A percentile compares a stretch with the other conserved stretches of the same genome.
Evolutionary conservation across 176 grass and related monocot species (phyloP).

Genomic region (Raddia distichophylla): DNA sequence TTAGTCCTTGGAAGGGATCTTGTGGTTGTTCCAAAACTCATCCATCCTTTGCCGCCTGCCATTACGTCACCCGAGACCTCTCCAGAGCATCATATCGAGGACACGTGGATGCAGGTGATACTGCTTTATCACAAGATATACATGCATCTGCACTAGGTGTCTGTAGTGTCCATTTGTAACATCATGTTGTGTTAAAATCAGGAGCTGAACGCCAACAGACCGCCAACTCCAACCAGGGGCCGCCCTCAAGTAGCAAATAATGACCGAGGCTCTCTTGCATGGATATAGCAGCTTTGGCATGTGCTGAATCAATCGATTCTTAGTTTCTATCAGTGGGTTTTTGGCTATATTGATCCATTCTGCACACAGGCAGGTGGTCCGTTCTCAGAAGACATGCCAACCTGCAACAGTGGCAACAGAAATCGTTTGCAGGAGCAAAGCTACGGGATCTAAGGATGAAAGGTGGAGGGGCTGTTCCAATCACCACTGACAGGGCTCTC

Average conservation of each 20-base stretch:
- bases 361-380: constrained; percentile 22
- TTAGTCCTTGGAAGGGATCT: constrained; percentile 97
- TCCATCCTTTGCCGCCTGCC: constrained; percentile 97
- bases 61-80: constrained; percentile 80
- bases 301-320: constrained; percentile 6
- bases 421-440: constrained; percentile 25
- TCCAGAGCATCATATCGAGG: constrained; percentile 75
- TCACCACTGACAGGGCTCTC: constrained; percentile 32
- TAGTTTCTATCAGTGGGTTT: constrained; percentile 24
- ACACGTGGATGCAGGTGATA: constrained; percentile 98
- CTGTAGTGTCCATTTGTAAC: constrained; percentile 22
- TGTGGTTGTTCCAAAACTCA: constrained; percentile 97
- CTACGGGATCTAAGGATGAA: constrained; percentile 9
- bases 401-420: neutral
- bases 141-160: neutral
- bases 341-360: constrained; percentile 32
- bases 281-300: constrained; percentile 52
- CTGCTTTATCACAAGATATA: constrained; percentile 8
- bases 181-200: constrained; percentile 32
- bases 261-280: constrained; percentile 79
- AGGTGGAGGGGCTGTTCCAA: constrained; percentile 10
- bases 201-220: constrained; percentile 97
- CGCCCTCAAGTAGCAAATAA: constrained; percentile 80
- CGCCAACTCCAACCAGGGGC: constrained; percentile 87
- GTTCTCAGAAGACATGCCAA: constrained; percentile 27